Percentiles rank a stretch among this genome's conserved stretches.
phyloP scores from a whole-genome alignment of 2,329 filamentous ascomycete species.

The Calonectria naviculata region DNA sequence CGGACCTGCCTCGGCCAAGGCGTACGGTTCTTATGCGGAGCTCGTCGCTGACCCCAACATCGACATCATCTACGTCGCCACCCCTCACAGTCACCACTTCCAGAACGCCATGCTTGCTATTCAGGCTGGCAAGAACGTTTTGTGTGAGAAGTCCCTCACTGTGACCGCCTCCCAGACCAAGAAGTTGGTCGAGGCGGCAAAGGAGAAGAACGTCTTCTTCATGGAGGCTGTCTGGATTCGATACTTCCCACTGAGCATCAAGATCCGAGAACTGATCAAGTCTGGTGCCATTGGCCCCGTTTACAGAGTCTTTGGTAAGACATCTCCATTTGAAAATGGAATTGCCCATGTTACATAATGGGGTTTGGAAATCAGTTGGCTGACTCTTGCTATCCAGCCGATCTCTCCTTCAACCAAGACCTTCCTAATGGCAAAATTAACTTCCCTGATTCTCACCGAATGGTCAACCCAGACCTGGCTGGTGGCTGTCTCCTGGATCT shows the following conservation, averaged over 20 bases:
- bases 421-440: slow-evolving; percentile 66
- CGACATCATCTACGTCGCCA: slow-evolving; percentile 90
- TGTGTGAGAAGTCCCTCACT: slow-evolving; percentile 92
- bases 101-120: slow-evolving; percentile 90
- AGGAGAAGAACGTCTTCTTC: slow-evolving; percentile 77
- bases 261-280: slow-evolving; percentile 73
- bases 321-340: background rate
- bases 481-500: slow-evolving; percentile 87
- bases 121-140: slow-evolving; percentile 85
- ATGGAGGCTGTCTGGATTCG: slow-evolving; percentile 94
- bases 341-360: background rate
- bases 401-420: slow-evolving; percentile 71
- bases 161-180: slow-evolving; percentile 83
- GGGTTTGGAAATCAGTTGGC: background rate
- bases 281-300: slow-evolving; percentile 69
- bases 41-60: slow-evolving; percentile 82
- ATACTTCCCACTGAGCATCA: slow-evolving; percentile 86
- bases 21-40: slow-evolving; percentile 85
- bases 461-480: slow-evolving; percentile 85
- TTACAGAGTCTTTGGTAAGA: slow-evolving; percentile 66
- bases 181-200: slow-evolving; percentile 78
- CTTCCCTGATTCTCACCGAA: slow-evolving; percentile 73
- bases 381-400: slow-evolving; percentile 52
- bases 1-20: slow-evolving; percentile 73
- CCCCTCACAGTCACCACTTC: slow-evolving; percentile 93